These are phyloP conservation scores for Globisporangium emineosum DNA, from an alignment of 352 stramenopile genomes.

Conservation along the genomic window DNA sequence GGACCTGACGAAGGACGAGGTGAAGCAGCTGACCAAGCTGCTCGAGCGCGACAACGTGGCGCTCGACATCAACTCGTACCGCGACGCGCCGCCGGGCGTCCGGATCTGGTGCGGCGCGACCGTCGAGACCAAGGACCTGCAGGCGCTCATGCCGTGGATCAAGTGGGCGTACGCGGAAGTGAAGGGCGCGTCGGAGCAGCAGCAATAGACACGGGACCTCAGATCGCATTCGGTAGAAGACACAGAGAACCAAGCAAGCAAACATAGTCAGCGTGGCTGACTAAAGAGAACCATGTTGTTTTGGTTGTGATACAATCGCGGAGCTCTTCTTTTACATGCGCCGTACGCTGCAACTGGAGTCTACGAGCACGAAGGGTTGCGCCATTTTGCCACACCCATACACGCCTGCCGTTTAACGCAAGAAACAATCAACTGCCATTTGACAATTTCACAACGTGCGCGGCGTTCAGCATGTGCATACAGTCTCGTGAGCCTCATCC, in stretches of 20 bases:
- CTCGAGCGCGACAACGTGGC: slow-evolving; percentile 96
- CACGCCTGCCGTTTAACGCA: neutral
- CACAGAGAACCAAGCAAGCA: neutral
- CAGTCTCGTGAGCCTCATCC: too few relatives aligned
- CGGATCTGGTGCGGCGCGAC: slow-evolving; percentile 99
- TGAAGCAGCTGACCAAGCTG: slow-evolving; percentile 96
- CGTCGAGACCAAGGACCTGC: slow-evolving; percentile 96
- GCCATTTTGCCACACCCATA: neutral
- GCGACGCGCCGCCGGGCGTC: slow-evolving; percentile 96
- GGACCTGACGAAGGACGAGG: slow-evolving; percentile 88
- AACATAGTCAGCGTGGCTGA: neutral
- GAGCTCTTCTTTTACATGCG: too few relatives aligned
- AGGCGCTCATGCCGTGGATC: slow-evolving; percentile 98
- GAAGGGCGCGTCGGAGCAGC: slow-evolving; percentile 44
- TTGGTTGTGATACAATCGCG: neutral
- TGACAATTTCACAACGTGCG: too few relatives aligned
- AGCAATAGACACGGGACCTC: slow-evolving; percentile 16
- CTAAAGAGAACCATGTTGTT: neutral
- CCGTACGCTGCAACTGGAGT: neutral
- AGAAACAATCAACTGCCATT: too few relatives aligned
- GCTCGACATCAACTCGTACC: slow-evolving; percentile 98
- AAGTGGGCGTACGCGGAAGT: slow-evolving; percentile 96
- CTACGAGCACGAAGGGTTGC: neutral
- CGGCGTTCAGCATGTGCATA: too few relatives aligned
- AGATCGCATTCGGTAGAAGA: neutral